Conservation (phyloP, 2,329 filamentous ascomycete species). For the Colletotrichum tropicale region DNA sequence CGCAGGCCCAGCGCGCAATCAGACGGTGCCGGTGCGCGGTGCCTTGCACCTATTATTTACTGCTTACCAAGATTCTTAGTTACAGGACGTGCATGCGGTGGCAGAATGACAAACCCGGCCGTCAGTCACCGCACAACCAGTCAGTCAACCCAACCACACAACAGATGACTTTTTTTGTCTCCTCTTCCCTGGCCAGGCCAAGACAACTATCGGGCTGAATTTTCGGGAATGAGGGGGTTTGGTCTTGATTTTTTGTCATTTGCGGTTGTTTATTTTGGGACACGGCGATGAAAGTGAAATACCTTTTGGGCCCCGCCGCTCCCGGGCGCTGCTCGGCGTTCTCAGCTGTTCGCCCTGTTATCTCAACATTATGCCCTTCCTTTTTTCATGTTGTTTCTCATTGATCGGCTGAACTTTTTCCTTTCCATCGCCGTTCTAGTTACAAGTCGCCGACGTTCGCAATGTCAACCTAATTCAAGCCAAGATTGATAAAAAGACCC, state of each 20-base stretch:
- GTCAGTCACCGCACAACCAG: not conserved
- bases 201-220: not conserved
- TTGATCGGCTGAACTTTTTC: not conserved
- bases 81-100: constrained; percentile 8
- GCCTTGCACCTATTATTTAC: not conserved
- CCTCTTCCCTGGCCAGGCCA: not conserved
- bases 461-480: not conserved
- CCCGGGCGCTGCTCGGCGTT: not conserved
- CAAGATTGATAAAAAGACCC: not conserved
- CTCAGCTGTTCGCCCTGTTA: not conserved
- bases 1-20: not conserved
- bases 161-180: not conserved
- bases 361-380: not conserved
- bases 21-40: not conserved
- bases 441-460: not conserved
- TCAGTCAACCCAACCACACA: not conserved
- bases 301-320: not conserved
- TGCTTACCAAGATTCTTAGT: constrained; percentile 21
- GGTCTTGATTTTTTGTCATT: not conserved
- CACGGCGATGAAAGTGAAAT: not conserved
- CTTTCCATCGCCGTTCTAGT: not conserved
- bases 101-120: constrained; percentile 19
- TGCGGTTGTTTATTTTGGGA: not conserved
- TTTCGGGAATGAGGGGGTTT: not conserved
- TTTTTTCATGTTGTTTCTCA: not conserved